These are phyloP conservation scores for Lactarius sanguifluus DNA, from an alignment of 768 basidiomycete species.

Conservation along the genomic window DNA sequence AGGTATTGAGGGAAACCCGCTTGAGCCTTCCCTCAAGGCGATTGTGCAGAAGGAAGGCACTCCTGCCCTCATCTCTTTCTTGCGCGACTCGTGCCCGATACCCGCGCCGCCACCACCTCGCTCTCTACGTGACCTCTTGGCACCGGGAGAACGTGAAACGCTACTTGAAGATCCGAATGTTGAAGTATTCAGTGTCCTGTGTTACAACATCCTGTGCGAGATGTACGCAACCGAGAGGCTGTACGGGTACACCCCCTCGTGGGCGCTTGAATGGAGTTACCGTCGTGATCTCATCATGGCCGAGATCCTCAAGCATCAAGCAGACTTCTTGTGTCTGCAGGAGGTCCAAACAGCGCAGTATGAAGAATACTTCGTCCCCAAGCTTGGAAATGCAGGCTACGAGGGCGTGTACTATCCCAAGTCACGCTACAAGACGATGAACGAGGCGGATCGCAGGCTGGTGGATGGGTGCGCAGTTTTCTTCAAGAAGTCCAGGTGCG, in stretches of 20 bases:
- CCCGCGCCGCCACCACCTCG: constrained; percentile 80
- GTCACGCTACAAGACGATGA: constrained; percentile 92
- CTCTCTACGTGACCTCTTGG: constrained; percentile 65
- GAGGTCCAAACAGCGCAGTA: constrained; percentile 93
- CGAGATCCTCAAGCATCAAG: constrained; percentile 76
- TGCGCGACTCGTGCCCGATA: constrained; percentile 91
- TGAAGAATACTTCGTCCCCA: constrained; percentile 83
- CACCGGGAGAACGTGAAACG: constrained; percentile 57
- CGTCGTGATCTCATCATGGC: constrained; percentile 84
- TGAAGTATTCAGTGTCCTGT: constrained; percentile 79
- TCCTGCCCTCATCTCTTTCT: constrained; percentile 75
- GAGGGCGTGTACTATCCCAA: constrained; percentile 92
- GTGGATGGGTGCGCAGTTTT: constrained; percentile 98
- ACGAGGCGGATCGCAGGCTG: constrained; percentile 73
- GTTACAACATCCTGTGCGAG: constrained; percentile 95
- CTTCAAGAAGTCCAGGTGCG: constrained; percentile 86
- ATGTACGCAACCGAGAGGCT: constrained; percentile 81
- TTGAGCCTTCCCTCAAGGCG: constrained; percentile 71
- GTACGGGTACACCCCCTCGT: constrained; percentile 95
- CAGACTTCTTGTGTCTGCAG: constrained; percentile 93
- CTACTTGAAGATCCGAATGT: constrained; percentile 59
- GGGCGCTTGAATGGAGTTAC: constrained; percentile 96
- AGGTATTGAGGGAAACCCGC: constrained; percentile 96
- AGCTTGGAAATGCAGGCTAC: constrained; percentile 73
- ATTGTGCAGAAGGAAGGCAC: constrained; percentile 97